Percentiles rank a stretch among this genome's conserved stretches.
These are phyloP conservation scores for Penicillium parvum DNA, from an alignment of 495 filamentous ascomycete species.

Conservation along the genomic window DNA sequence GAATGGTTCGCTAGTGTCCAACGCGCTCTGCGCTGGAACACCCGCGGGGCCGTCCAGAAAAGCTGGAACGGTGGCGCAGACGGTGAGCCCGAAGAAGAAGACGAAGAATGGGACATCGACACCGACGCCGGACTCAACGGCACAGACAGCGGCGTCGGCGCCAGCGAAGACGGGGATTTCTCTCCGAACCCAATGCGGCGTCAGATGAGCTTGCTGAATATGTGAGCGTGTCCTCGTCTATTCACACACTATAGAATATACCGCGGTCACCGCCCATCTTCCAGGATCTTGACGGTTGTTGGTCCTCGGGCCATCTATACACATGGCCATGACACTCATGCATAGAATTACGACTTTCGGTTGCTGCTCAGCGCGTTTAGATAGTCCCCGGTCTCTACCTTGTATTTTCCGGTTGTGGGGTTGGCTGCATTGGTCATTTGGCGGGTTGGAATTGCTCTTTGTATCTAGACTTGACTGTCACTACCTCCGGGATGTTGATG, in stretches of 20 bases:
- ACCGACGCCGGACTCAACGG: slow-evolving; percentile 60
- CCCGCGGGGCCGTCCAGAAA: slow-evolving; percentile 79
- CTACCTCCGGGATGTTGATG: no score
- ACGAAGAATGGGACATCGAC: slow-evolving; percentile 69
- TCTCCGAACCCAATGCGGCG: slow-evolving; percentile 59
- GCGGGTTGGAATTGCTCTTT: no score
- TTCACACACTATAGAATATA: background rate
- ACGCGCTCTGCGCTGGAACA: slow-evolving; percentile 90
- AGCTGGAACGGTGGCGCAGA: slow-evolving; percentile 54
- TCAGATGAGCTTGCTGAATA: slow-evolving; percentile 60
- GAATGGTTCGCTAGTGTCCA: slow-evolving; percentile 96
- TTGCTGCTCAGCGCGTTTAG: background rate
- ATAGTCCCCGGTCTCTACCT: slow-evolving; percentile 18
- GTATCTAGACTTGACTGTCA: no score
- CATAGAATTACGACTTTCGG: slow-evolving; percentile 15
- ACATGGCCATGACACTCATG: no score
- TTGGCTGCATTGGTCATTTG: no score
- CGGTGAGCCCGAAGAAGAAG: slow-evolving; percentile 36
- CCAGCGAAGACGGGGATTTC: slow-evolving; percentile 60
- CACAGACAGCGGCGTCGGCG: slow-evolving; percentile 47
- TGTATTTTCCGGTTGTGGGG: background rate
- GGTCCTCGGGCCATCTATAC: no score
- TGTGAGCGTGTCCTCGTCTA: no score
- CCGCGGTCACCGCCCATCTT: background rate
- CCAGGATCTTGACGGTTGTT: background rate